A percentile compares a stretch with the other conserved stretches of the same genome.
phyloP scores from a whole-genome alignment of 163 green algal genomes.

The Chlorella variabilis region DNA sequence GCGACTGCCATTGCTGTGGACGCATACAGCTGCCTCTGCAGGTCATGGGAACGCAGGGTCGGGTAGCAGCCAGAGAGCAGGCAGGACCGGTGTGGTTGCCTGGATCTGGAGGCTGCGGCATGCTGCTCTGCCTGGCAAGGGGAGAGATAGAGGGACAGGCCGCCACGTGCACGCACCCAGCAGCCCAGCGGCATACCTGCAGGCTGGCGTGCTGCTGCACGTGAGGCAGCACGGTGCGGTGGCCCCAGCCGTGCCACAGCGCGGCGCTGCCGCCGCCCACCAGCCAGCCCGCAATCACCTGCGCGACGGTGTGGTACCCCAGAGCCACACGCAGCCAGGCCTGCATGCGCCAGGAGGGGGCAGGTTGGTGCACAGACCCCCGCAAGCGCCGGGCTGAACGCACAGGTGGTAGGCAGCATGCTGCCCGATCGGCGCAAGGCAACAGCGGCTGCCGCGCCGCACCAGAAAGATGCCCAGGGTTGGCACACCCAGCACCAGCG shows the following conservation, averaged over 20 bases:
- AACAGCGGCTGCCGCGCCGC: neutral
- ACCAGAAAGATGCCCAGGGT: constrained; percentile 59
- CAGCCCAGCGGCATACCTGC: constrained; percentile 16
- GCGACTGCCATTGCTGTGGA: constrained; percentile 42
- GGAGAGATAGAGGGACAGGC: no score
- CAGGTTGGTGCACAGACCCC: no score
- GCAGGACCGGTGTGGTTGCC: no score
- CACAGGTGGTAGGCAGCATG: no score
- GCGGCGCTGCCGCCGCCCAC: constrained; percentile 34
- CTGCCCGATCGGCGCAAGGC: no score
- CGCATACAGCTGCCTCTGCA: constrained; percentile 46
- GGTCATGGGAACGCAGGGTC: neutral
- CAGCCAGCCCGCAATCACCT: constrained; percentile 55
- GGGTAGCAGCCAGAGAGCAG: no score
- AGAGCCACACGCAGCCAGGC: constrained; percentile 70
- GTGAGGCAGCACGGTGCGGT: constrained; percentile 15
- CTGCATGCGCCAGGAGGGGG: constrained; percentile 30
- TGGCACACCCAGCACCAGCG: constrained; percentile 33
- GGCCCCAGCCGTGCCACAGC: constrained; percentile 48
- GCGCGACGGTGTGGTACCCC: constrained; percentile 74
- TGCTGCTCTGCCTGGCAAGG: no score
- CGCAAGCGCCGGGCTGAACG: no score
- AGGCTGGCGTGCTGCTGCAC: constrained; percentile 13
- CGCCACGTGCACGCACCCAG: no score
- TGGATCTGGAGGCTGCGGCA: no score